These are phyloP conservation scores for Colletotrichum truncatum DNA, from an alignment of 2,329 filamentous ascomycete genomes.

Conservation along the genomic window DNA sequence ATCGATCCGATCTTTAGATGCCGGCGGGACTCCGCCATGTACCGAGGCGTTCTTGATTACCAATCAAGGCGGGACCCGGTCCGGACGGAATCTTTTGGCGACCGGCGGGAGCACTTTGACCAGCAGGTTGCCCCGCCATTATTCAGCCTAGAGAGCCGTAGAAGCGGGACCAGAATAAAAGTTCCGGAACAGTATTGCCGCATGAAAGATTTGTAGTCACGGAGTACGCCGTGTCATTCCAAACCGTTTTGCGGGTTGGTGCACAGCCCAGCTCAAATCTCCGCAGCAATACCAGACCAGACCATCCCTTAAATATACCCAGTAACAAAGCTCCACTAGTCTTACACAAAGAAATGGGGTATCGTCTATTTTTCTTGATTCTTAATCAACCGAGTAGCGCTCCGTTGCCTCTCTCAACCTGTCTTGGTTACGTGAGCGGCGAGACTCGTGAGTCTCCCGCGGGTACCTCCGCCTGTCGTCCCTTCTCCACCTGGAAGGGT, in stretches of 20 bases:
- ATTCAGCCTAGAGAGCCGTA: background rate
- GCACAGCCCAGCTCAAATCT: background rate
- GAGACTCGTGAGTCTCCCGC: conserved; percentile 5
- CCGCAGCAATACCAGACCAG: background rate
- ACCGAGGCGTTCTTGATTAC: conserved; percentile 22
- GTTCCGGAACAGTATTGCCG: conserved; percentile 5
- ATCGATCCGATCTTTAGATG: background rate
- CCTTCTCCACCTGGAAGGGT: conserved; percentile 30
- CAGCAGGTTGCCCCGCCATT: conserved; percentile 5
- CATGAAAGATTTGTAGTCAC: background rate
- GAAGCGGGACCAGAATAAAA: background rate
- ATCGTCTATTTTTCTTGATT: background rate
- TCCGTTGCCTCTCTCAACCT: conserved; percentile 22
- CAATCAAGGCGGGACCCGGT: conserved; percentile 21
- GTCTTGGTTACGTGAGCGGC: conserved; percentile 18
- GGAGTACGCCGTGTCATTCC: background rate
- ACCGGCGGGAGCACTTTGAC: background rate
- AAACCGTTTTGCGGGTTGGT: background rate
- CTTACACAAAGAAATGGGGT: background rate
- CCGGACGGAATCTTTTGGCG: conserved; percentile 25
- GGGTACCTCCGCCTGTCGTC: conserved; percentile 21
- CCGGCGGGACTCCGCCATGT: conserved; percentile 23
- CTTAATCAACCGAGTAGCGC: conserved; percentile 19
- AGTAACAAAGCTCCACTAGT: too few species aligned
- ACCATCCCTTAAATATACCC: background rate